Evolutionary conservation across 139 green algal species (phyloP), one percentile per base, ranked within the genome.

Genomic region (Chlamydomonas sphaeroides): DNA sequence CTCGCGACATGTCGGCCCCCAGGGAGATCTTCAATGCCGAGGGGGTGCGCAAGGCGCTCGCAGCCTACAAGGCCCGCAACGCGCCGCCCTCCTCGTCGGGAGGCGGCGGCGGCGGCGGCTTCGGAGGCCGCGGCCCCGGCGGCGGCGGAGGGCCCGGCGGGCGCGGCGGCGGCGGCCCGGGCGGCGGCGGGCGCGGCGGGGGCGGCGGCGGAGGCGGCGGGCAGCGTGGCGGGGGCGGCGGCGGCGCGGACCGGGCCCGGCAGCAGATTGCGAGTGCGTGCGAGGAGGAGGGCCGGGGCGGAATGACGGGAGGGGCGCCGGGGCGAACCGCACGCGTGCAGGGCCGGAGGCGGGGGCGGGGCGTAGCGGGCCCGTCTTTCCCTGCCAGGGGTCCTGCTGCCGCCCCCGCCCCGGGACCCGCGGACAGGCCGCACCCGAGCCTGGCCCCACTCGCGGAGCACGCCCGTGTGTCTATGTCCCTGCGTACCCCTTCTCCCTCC

Each of bases 11-110:
- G 6, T 5, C 53, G 15, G 21, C 53, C 53, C 30, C 59, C 48
- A 65, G 66, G 32, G 86, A 93, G 77, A 33, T 56, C 20, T 92
- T 91, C 82, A 65, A 71, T 7, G 11, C 65, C 35, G 91, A 93
- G 18, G 89, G 89, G 7, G 70, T 92, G 53, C 59, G 68, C 38
- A 66, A 53, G 30, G 59, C 41, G 33, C 41, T 62, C 36, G 61
- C 74, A 30, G 74, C 74, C 36, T 51, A 79, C 42, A 82, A 78
- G 68, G 39, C 53, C 35, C 68, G 68, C 57, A 79, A 75, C 30
- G 78, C 49, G 5, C 66, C 67, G 41, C 78, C 66, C 21, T n/a
- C 56, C 8, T 21, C 56, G 5, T 30, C 30, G 28, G 63, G 49
- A 2, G 71, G 73, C 65, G 61, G 84, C 28, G 71, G 67, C 39